Conservation (phyloP, 306 rosid genomes). For the Senna tora region DNA sequence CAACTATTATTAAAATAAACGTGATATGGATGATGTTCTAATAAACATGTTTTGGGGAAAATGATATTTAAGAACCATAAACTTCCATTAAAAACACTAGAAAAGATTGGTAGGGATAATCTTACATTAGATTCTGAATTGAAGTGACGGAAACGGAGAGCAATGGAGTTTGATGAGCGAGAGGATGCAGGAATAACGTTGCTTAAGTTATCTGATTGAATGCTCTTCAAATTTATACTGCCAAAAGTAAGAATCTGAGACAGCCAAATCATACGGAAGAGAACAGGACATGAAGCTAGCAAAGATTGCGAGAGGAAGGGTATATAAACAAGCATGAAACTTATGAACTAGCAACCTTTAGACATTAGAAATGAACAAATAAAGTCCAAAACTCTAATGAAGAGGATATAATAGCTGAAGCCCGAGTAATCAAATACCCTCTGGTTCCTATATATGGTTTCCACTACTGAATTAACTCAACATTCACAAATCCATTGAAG, state of each 20-base stretch:
- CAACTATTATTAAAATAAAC: constrained; percentile 2
- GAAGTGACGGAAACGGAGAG: constrained; percentile 74
- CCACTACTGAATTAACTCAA: not conserved
- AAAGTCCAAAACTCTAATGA: constrained; percentile 19
- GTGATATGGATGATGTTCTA: constrained; percentile 10
- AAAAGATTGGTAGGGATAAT: constrained; percentile 26
- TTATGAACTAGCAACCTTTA: constrained; percentile 9
- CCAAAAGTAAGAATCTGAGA: constrained; percentile 88
- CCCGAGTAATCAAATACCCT: not conserved
- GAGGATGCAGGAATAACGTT: constrained; percentile 84
- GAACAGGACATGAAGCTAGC: constrained; percentile 38
- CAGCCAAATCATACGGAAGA: constrained; percentile 55
- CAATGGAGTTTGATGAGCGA: constrained; percentile 84
- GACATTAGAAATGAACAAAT: not conserved
- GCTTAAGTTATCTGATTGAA: constrained; percentile 80
- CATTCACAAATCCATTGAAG: not conserved
- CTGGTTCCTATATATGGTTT: not conserved
- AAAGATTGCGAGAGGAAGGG: constrained; percentile 33
- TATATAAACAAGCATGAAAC: constrained; percentile 24
- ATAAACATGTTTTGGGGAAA: constrained; percentile 4
- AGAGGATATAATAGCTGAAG: not conserved
- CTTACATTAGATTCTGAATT: constrained; percentile 61
- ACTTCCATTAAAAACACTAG: constrained; percentile 26
- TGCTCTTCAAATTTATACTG: constrained; percentile 94
- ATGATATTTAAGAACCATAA: constrained; percentile 15